phyloP scores from a whole-genome alignment of 345 rosid species.

The Isatis tinctoria region DNA sequence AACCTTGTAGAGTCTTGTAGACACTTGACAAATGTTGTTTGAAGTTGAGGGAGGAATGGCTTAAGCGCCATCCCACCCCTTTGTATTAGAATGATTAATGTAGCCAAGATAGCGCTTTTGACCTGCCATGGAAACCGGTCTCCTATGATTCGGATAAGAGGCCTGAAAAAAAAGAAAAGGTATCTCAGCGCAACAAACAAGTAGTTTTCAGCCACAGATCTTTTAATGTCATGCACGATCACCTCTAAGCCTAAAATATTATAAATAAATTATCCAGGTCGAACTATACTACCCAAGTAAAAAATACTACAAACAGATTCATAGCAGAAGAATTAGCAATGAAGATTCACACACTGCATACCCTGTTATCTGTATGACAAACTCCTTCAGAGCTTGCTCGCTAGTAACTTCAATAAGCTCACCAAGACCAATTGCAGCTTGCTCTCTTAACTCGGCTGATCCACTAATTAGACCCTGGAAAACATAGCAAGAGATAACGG shows the following conservation, averaged over 20 bases:
- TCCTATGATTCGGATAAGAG: slow-evolving; percentile 93
- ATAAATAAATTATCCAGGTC: not conserved
- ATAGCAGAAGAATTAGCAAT: not conserved
- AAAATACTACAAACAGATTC: not conserved
- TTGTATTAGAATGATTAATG: slow-evolving; percentile 69
- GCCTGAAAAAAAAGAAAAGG: slow-evolving; percentile 51
- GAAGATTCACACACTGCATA: slow-evolving; percentile 35
- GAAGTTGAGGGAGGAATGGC: slow-evolving; percentile 99
- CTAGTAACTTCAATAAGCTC: slow-evolving; percentile 98
- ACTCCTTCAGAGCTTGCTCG: slow-evolving; percentile 78
- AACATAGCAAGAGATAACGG: not conserved
- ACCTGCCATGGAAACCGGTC: slow-evolving; percentile 99
- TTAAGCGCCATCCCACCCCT: slow-evolving; percentile 87
- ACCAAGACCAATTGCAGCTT: slow-evolving; percentile 96
- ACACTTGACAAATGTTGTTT: slow-evolving; percentile 92
- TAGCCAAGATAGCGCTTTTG: slow-evolving; percentile 89
- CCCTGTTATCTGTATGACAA: slow-evolving; percentile 97
- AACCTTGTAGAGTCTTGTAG: slow-evolving; percentile 91
- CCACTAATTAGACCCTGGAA: slow-evolving; percentile 82
- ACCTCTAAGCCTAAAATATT: no score
- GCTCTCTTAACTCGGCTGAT: slow-evolving; percentile 90
- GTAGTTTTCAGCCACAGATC: not conserved
- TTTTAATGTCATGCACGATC: no score
- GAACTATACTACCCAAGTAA: slow-evolving; percentile 9
- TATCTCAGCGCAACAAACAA: not conserved